Evolutionary conservation across 1,284 basidiomycete genomes (phyloP).

Genomic region (Ustilago xerochloae): DNA sequence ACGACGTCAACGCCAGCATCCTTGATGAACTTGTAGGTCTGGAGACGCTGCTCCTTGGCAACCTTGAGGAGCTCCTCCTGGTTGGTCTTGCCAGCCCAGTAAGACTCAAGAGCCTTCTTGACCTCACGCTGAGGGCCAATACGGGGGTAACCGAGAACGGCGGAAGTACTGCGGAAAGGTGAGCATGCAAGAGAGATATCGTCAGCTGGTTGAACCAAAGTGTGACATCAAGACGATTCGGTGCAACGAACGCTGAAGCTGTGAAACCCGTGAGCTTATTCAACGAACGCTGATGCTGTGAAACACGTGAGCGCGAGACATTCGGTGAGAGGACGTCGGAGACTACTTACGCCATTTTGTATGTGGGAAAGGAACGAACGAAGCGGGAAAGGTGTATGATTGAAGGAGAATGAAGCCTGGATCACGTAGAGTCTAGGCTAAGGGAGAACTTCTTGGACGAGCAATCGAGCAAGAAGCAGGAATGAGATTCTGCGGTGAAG

Average conservation of each 20-base stretch:
- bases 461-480: slow-evolving; percentile 23
- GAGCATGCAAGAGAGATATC: background rate
- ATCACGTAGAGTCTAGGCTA: slow-evolving; percentile 15
- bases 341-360: slow-evolving; percentile 49
- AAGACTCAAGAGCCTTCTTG: slow-evolving; percentile 84
- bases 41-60: slow-evolving; percentile 88
- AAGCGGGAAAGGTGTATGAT: slow-evolving; percentile 18
- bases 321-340: too few species aligned
- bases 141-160: slow-evolving; percentile 89
- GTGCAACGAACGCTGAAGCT: background rate
- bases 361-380: slow-evolving; percentile 14
- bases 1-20: slow-evolving; percentile 87
- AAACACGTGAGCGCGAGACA: too few species aligned
- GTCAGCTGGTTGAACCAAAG: background rate
- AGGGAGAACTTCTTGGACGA: slow-evolving; percentile 15
- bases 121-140: slow-evolving; percentile 96
- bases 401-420: slow-evolving; percentile 4
- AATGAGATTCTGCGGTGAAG: background rate
- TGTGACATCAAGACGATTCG: background rate
- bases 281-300: background rate
- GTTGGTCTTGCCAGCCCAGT: slow-evolving; percentile 94
- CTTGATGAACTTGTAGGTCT: slow-evolving; percentile 90
- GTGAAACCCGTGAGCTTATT: too few species aligned
- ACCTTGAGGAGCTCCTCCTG: slow-evolving; percentile 89
- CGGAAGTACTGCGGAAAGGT: slow-evolving; percentile 47